A percentile compares a stretch with the other conserved stretches of the same genome.
phyloP scores from a whole-genome alignment of 2,329 filamentous ascomycete genomes.

The Sporothrix schenckii region DNA sequence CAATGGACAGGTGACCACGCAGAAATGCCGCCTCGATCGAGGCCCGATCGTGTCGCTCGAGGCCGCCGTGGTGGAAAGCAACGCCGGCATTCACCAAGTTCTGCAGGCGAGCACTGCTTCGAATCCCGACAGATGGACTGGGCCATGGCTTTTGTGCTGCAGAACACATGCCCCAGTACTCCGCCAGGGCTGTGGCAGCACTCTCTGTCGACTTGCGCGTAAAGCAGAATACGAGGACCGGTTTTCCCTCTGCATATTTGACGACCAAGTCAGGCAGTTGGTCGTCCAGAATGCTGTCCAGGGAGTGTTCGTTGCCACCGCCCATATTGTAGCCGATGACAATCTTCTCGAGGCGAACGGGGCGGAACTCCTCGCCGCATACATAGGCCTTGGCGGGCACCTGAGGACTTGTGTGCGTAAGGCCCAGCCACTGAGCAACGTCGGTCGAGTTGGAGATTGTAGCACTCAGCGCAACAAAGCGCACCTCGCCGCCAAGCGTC shows the following conservation, averaged over 20 bases:
- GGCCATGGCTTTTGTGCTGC: constrained; percentile 64
- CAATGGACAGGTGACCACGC: constrained; percentile 71
- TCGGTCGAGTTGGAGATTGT: constrained; percentile 82
- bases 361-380: constrained; percentile 79
- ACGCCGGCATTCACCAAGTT: constrained; percentile 59
- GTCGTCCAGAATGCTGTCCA: constrained; percentile 69
- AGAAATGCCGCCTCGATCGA: constrained; percentile 70
- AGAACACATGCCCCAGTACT: constrained; percentile 62
- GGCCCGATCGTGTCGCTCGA: constrained; percentile 65
- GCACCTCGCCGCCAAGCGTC: constrained; percentile 70
- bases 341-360: constrained; percentile 74
- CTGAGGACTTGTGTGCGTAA: constrained; percentile 59
- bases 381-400: constrained; percentile 67
- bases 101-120: constrained; percentile 62
- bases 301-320: constrained; percentile 70
- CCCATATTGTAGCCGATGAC: constrained; percentile 69
- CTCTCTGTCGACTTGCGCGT: constrained; percentile 70
- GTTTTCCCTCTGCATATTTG: constrained; percentile 70
- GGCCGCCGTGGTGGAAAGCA: constrained; percentile 80
- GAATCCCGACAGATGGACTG: constrained; percentile 54
- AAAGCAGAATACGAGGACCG: constrained; percentile 81
- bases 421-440: constrained; percentile 78
- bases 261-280: constrained; percentile 68
- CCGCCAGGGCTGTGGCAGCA: constrained; percentile 69
- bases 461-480: constrained; percentile 80